phyloP scores from a whole-genome alignment of 495 filamentous ascomycete genomes.

The Lasiosphaeria miniovina region DNA sequence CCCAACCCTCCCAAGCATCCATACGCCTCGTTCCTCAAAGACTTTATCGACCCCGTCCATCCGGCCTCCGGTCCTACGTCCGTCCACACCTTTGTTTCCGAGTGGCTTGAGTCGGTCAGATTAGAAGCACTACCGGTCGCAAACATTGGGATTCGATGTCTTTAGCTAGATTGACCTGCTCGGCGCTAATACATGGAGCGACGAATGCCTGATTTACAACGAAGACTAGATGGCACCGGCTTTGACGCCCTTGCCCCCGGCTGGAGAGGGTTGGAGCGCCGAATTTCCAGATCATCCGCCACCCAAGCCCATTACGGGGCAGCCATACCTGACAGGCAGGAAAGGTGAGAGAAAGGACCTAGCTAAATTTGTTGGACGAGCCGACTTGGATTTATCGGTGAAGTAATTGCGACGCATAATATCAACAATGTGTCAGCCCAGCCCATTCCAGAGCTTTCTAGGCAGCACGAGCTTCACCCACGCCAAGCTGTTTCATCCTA shows the following conservation, averaged over 20 bases:
- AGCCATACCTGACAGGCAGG: background rate
- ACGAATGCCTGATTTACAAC: conserved; percentile 7
- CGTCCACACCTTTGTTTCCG: conserved; percentile 27
- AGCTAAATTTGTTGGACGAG: conserved; percentile 2
- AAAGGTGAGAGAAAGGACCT: conserved; percentile 1
- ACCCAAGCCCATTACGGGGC: background rate
- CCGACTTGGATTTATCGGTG: background rate
- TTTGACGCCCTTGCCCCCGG: conserved; percentile 2
- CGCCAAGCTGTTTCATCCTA: conserved; percentile 14
- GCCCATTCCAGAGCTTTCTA: background rate
- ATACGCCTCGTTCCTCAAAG: conserved; percentile 31
- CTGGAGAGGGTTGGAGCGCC: conserved; percentile 5
- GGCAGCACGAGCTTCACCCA: background rate
- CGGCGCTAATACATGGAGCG: background rate
- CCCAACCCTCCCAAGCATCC: conserved; percentile 23
- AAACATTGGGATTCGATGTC: conserved; percentile 5
- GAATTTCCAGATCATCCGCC: conserved; percentile 1
- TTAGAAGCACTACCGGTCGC: no score
- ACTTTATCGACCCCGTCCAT: conserved; percentile 25
- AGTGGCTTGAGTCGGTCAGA: conserved; percentile 31
- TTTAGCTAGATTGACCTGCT: conserved; percentile 6
- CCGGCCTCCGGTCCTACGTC: conserved; percentile 21
- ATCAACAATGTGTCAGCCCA: conserved; percentile 1
- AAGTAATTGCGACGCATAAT: conserved; percentile 1
- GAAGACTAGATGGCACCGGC: conserved; percentile 6